A percentile compares a stretch with the other conserved stretches of the same genome.
phyloP scores from a whole-genome alignment of 495 filamentous ascomycete genomes.

The Achaetomiella virescens region DNA sequence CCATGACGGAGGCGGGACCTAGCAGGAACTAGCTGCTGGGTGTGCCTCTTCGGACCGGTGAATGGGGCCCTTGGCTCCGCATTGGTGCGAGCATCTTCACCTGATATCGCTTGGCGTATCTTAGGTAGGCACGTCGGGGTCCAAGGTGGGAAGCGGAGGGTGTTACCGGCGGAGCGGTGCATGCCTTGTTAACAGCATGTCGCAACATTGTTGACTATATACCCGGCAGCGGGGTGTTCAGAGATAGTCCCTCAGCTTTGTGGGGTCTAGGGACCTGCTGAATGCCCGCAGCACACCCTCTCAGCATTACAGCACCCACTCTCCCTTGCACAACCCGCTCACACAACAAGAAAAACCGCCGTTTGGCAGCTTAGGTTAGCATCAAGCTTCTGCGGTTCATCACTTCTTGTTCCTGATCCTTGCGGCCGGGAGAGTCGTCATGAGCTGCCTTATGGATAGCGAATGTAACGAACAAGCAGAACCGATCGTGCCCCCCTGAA shows the following conservation, averaged over 20 bases:
- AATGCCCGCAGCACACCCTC: no score
- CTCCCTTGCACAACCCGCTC: background rate
- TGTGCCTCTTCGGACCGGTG: background rate
- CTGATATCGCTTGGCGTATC: background rate
- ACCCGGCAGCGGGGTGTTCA: background rate
- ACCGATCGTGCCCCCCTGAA: background rate
- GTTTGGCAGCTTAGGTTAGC: background rate
- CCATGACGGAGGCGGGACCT: slow-evolving; percentile 18
- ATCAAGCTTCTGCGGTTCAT: background rate
- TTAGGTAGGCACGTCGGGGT: background rate
- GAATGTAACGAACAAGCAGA: background rate
- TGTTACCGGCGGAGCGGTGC: background rate
- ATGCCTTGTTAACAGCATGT: background rate
- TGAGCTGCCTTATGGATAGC: background rate
- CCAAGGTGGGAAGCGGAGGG: background rate
- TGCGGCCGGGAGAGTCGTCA: background rate
- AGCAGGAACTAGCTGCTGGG: background rate
- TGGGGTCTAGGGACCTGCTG: no score
- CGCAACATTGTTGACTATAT: background rate
- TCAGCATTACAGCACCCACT: no score
- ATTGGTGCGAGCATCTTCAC: background rate
- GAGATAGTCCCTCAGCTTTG: background rate
- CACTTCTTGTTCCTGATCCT: background rate
- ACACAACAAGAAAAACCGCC: no score
- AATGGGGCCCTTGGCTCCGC: background rate